Evolutionary conservation across 257 asterid species (phyloP), one percentile per base, ranked within the genome.

Genomic region (Solanum sejunctum): DNA sequence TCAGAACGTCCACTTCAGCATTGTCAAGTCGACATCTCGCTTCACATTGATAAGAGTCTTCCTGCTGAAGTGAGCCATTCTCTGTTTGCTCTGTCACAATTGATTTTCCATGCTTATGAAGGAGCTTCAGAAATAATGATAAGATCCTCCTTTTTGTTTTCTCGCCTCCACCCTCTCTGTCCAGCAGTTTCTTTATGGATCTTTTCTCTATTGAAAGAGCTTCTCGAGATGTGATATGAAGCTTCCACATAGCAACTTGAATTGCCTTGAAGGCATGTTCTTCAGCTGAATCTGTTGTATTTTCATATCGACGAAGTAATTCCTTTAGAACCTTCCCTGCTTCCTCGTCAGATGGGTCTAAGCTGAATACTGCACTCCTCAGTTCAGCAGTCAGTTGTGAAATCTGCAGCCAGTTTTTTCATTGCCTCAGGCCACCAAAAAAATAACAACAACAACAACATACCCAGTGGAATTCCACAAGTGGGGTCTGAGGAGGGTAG

Each of bases 181-280:
- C 84, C 18, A 85, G 73, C 49, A 64, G 41, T 26, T 4, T 80
- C 54, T 49, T 66, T n/a, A 85, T 85, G 17, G 85, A 79, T 54
- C 71, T 23, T 85, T 85, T 66, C 87, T 85, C 87, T 28, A 85
- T 55, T 83, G 57, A 80, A 54, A 85, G 84, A 28, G 81, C 51
- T 8, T 16, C n/a, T 8, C 47, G 87, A 15, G 87, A 66, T 41
- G 81, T 61, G 23, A 85, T 79, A 63, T 85, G 84, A 61, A 85
- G 87, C 41, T 39, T 80, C 66, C 49, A 43, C 58, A 80, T 63
- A 18, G 85, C 73, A 51, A 80, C 72, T 73, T 52, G 70, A 85
- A 80, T 36, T 43, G 73, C 69, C 79, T 85, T 58, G 7, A 69
- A 41, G 60, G 51, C 80, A 28, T 28, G 13, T 39, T 84, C 82